Evolutionary conservation across 2,329 filamentous ascomycete genomes (phyloP).

Genomic region (Lecanicillium sp.): DNA sequence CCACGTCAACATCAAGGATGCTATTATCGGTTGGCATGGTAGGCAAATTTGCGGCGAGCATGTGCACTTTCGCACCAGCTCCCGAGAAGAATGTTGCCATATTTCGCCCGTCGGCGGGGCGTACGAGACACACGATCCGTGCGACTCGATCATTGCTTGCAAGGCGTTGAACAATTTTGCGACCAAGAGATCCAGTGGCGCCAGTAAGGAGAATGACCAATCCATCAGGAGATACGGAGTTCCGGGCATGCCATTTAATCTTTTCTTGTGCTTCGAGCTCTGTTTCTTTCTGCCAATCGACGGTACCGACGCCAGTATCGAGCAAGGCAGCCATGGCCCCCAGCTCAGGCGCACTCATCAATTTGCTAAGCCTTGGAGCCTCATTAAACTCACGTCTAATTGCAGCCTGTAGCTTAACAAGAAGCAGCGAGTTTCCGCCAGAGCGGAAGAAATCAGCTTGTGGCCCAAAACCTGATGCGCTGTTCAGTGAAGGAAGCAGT

Average conservation of each 20-base stretch:
- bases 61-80: too few relatives aligned
- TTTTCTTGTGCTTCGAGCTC: too few relatives aligned
- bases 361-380: conserved; percentile 21
- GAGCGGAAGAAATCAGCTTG: conserved; percentile 31
- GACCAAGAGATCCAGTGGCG: conserved; percentile 31
- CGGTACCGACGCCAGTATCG: conserved; percentile 7
- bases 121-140: conserved; percentile 18
- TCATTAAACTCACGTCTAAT: conserved; percentile 25
- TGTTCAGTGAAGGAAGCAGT: too few relatives aligned
- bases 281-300: conserved; percentile 20
- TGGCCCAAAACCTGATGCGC: conserved; percentile 5
- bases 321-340: conserved; percentile 25
- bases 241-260: too few relatives aligned
- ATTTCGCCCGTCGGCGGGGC: conserved; percentile 33
- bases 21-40: not conserved
- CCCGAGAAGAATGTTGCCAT: too few relatives aligned
- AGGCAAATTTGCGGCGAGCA: not conserved
- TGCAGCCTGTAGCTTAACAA: conserved; percentile 26
- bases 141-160: conserved; percentile 19
- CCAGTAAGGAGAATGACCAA: conserved; percentile 24
- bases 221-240: too few relatives aligned
- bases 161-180: conserved; percentile 26
- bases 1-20: not conserved
- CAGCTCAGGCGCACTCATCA: conserved; percentile 31
- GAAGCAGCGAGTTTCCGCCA: conserved; percentile 33